Evolutionary conservation across 2,329 filamentous ascomycete genomes (phyloP), one percentile per base, ranked within the genome.

Genomic region (Claviceps citrina): DNA sequence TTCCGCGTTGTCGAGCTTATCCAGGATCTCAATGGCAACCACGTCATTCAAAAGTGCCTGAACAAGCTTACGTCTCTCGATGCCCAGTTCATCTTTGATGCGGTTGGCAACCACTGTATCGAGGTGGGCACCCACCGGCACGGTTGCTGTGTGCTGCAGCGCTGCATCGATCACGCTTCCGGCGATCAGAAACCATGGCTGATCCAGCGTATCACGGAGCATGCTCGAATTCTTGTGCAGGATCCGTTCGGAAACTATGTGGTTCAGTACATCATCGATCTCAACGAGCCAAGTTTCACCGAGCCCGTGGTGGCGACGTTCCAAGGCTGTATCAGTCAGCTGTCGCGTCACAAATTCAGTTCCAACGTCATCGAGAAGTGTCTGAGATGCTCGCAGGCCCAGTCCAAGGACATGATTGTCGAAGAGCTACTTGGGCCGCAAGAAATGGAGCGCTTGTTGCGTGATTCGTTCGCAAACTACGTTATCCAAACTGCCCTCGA

Each of bases 191-290:
- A 93, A 65, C 70, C 78, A 44, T 81, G 83, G 65, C 71, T 98
- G 46, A 86, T 98, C 48, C 68, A 73, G 44, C 76, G 84, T 55
- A 96, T 98, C 59, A 95, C 87, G 1, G 70, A 78, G 40, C 81
- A 94, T 56, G 85, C 87, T n/a, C 82, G 84, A 49, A 69, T 80
- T 28, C 75, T 98, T 9, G 86, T 98, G 16, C 86, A 95, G 59
- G 91, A 98, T 58, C 89, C 91, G 0, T 98, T 95, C 51, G 91
- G 91, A 55, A 98, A 98, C 63, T 98, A 98, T 49, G 91, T 98
- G 38, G 83, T 98, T 38, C 91, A 98, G 64, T 98, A 98, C 65
- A 96, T 98, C 55, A 77, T 98, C 50, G 91, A 96, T 56, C 73
- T 96, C 40, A 86, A 86, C 49, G 86, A 98, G 55, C 70, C 81